Conservation (phyloP, 306 rosid genomes). For the Prunus davidiana region DNA sequence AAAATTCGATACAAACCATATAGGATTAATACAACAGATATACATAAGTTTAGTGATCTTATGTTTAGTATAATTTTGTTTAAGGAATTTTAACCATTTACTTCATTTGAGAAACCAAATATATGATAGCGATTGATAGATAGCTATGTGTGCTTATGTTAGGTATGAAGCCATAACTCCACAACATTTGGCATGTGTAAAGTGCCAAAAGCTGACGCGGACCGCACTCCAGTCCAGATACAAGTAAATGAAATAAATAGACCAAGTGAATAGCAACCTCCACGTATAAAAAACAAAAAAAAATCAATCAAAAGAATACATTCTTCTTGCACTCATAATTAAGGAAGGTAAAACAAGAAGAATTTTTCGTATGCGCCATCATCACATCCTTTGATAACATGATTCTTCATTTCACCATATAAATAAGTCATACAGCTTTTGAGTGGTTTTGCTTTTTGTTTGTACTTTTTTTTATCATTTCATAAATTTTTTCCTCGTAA, state of each 20-base stretch:
- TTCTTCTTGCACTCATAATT: background rate
- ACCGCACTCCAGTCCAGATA: background rate
- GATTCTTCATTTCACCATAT: too few relatives aligned
- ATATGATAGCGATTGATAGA: background rate
- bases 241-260: background rate
- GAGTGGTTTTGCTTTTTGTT: too few relatives aligned
- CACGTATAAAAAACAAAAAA: background rate
- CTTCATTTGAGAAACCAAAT: background rate
- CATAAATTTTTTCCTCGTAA: too few relatives aligned
- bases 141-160: background rate
- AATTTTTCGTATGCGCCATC: background rate
- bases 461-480: too few relatives aligned
- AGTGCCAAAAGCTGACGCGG: background rate
- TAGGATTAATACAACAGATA: too few relatives aligned
- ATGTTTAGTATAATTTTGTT: too few relatives aligned
- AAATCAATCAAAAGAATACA: background rate
- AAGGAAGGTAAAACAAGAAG: background rate
- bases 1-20: too few relatives aligned
- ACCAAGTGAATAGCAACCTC: background rate
- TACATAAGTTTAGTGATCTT: too few relatives aligned
- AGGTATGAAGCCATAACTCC: background rate
- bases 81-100: background rate
- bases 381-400: too few relatives aligned
- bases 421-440: too few relatives aligned
- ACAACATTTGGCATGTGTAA: background rate